Evolutionary conservation across 805 yeast species (phyloP).

Genomic region (Cyberlindnera mycetangii): DNA sequence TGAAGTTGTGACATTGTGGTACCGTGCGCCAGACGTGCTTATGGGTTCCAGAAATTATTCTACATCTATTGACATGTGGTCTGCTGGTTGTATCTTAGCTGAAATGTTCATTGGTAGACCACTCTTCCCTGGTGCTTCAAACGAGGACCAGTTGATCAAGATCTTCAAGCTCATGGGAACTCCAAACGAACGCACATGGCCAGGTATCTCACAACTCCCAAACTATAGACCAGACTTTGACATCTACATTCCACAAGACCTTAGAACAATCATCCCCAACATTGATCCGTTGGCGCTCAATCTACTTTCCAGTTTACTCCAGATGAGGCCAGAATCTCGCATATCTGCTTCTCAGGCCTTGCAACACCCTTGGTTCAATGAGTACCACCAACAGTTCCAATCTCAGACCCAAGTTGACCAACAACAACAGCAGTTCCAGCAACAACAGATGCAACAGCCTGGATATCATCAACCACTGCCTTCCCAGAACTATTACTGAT

Average conservation of each 20-base stretch:
- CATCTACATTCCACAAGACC: constrained; percentile 84
- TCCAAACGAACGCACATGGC: constrained; percentile 95
- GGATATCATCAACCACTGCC: constrained; percentile 2
- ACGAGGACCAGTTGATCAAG: constrained; percentile 90
- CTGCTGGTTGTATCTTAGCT: constrained; percentile 96
- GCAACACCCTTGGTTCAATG: constrained; percentile 89
- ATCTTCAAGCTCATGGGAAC: constrained; percentile 95
- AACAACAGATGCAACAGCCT: constrained; percentile 1
- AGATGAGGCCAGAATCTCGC: constrained; percentile 92
- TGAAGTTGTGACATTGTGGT: constrained; percentile 98
- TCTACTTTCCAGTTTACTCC: constrained; percentile 69
- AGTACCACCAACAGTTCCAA: constrained; percentile 42
- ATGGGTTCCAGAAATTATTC: constrained; percentile 94
- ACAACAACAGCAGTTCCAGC: constrained; percentile 14
- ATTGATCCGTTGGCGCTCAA: constrained; percentile 84
- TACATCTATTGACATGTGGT: constrained; percentile 97
- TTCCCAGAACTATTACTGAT: constrained; percentile 19
- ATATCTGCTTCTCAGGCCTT: constrained; percentile 92
- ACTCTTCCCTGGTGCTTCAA: constrained; percentile 91
- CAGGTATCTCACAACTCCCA: constrained; percentile 88
- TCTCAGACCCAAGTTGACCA: constrained; percentile 10
- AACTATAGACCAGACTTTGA: constrained; percentile 85
- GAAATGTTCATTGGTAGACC: constrained; percentile 99
- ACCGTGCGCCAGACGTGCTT: constrained; percentile 95
- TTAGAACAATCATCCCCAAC: constrained; percentile 70